A percentile compares a stretch with the other conserved stretches of the same genome.
Conservation (phyloP, 176 grass and related monocot genomes). For the Aegilops sharonensis region DNA sequence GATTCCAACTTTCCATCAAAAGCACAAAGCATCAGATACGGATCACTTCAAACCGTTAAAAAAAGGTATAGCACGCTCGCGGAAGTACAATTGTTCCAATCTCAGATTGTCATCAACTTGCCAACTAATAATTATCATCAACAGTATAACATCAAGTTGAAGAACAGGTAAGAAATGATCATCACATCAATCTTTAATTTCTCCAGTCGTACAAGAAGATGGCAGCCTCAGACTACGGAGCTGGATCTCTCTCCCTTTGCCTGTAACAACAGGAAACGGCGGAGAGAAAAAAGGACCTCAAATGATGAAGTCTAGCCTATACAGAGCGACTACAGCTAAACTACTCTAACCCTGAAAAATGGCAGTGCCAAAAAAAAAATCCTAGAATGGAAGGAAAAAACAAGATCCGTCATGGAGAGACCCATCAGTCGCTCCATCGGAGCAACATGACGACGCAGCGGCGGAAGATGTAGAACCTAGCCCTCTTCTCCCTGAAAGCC, state of each 20-base stretch:
- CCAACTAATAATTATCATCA: not conserved
- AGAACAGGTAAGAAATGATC: not conserved
- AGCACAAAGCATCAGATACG: constrained; percentile 33
- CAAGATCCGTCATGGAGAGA: constrained; percentile 13
- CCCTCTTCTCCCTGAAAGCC: constrained; percentile 57
- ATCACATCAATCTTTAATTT: constrained; percentile 2
- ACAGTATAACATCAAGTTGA: constrained; percentile 7
- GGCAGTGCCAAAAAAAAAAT: constrained; percentile 13
- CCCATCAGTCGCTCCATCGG: constrained; percentile 49
- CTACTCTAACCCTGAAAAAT: constrained; percentile 40
- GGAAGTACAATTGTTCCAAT: not conserved
- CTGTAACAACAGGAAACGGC: constrained; percentile 7
- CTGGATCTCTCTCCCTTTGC: constrained; percentile 29
- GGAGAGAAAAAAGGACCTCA: constrained; percentile 28
- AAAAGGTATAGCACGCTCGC: not conserved
- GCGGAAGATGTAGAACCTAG: constrained; percentile 61
- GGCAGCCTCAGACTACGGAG: constrained; percentile 7
- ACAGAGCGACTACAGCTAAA: constrained; percentile 39
- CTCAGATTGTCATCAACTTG: not conserved
- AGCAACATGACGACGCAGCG: constrained; percentile 57
- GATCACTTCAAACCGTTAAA: constrained; percentile 16
- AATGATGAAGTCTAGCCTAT: constrained; percentile 22
- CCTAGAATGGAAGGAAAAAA: constrained; percentile 23
- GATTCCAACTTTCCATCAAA: constrained; percentile 20
- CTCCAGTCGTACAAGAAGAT: constrained; percentile 36